phyloP scores from a whole-genome alignment of 176 grass and related monocot genomes.

The Lolium multiflorum region DNA sequence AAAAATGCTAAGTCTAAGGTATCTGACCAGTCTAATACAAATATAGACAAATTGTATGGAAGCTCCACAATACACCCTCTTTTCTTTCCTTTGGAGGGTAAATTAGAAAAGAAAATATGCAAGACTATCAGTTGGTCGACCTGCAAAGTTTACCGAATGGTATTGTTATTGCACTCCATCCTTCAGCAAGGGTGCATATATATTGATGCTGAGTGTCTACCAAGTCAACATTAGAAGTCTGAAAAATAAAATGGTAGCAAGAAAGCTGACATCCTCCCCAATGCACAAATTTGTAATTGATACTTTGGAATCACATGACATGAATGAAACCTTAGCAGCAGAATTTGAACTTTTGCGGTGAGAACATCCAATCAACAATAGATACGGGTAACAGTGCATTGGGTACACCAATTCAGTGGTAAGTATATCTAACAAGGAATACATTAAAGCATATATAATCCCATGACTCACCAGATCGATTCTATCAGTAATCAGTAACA shows the following conservation, averaged over 20 bases:
- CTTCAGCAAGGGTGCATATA: constrained; percentile 24
- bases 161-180: constrained; percentile 31
- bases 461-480: neutral
- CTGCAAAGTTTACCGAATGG: constrained; percentile 41
- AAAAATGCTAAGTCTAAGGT: too few relatives aligned
- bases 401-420: neutral
- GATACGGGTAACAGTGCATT: neutral
- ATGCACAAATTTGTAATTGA: neutral
- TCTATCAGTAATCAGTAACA: too few relatives aligned
- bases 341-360: neutral
- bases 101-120: constrained; percentile 80
- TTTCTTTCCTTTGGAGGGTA: constrained; percentile 81
- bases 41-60: neutral
- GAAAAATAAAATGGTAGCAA: neutral
- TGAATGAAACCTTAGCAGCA: constrained; percentile 9
- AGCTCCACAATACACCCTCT: constrained; percentile 84
- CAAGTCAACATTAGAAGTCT: constrained; percentile 15
- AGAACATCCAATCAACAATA: neutral
- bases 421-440: constrained; percentile 34
- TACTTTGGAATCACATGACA: constrained; percentile 3
- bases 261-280: neutral
- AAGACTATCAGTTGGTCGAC: constrained; percentile 96
- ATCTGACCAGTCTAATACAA: too few relatives aligned
- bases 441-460: neutral
- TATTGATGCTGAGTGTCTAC: too few relatives aligned